Conservation (phyloP, 306 rosid species). For the Hylodesmum podocarpum region DNA sequence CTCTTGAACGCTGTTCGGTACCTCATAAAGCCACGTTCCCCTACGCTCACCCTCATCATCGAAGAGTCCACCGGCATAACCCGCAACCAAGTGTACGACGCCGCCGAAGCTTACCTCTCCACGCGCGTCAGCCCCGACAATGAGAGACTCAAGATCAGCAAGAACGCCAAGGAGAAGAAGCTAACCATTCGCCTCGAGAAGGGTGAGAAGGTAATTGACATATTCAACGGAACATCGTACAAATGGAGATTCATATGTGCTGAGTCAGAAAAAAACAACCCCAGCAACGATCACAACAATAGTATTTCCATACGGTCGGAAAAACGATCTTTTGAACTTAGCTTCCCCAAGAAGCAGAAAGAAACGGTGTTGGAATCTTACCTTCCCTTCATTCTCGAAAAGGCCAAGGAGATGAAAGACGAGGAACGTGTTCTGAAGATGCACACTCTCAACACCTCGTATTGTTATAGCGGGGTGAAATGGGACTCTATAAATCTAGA, state of each 20-base stretch:
- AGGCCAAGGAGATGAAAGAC: conserved; percentile 45
- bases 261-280: conserved; percentile 40
- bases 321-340: conserved; percentile 58
- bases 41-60: conserved; percentile 64
- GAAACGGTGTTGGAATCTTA: conserved; percentile 40
- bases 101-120: conserved; percentile 66
- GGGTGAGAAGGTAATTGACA: conserved; percentile 58
- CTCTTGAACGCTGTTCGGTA: conserved; percentile 40
- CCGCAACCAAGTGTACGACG: conserved; percentile 72
- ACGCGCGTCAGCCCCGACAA: conserved; percentile 54
- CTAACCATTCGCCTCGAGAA: conserved; percentile 58
- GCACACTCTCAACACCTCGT: conserved; percentile 52
- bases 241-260: conserved; percentile 50
- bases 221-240: conserved; percentile 39
- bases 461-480: conserved; percentile 31
- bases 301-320: conserved; percentile 34
- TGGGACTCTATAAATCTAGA: conserved; percentile 83
- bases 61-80: conserved; percentile 59
- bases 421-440: conserved; percentile 59
- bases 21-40: conserved; percentile 49
- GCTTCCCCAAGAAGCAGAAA: conserved; percentile 53
- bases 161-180: conserved; percentile 57
- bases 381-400: conserved; percentile 56
- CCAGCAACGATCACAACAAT: conserved; percentile 2
- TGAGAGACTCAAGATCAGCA: conserved; percentile 55